Evolutionary conservation across 2,329 filamentous ascomycete genomes (phyloP), one percentile per base, ranked within the genome.

Genomic region (Peltaster fructicola): DNA sequence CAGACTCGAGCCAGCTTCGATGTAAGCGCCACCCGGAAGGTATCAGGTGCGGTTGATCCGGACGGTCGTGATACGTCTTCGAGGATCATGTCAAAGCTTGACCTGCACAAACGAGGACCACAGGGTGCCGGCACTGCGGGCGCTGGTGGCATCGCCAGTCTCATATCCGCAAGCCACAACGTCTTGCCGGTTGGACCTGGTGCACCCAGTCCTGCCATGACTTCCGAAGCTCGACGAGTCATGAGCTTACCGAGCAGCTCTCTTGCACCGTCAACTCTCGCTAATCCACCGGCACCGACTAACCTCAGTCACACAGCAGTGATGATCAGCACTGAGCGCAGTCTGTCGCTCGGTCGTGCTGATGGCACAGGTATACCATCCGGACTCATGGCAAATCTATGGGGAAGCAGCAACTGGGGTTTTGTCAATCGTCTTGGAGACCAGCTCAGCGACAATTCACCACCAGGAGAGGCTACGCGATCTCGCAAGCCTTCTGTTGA

Each of bases 51-150:
- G 6, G 64, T 67, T 9, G 35, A 36, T 7, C 29, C 30, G 40
- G 79, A 85, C 20, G 70, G 73, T 15, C 66, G 77, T 32, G 82
- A 90, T 31, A 81, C 88, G 48, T 77, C 80, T 6, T 69, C 80
- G 11, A 71, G 84, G 31, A 81, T 95, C 34, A 93, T 93, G 48
- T 80, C 90, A 47, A 92, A 82, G 50, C 64, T 93, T 21, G 85
- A 93, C 49, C 61, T 92, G 29, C 79, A 90, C 48, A 72, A 85
- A 36, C 90, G 85, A 45, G 63, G 73, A 17, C n/a, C n/a, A n/a
- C n/a, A n/a, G n/a, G n/a, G n/a, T n/a, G 68, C 71, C 5, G 66
- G 73, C 10, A 33, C 40, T 14, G 54, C 54, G 14, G 49, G 62
- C 8, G 62, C 66, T 11, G 59, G 62, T 28, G 82, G 82, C 14